phyloP scores from a whole-genome alignment of 495 filamentous ascomycete species.

The Letharia columbiana region DNA sequence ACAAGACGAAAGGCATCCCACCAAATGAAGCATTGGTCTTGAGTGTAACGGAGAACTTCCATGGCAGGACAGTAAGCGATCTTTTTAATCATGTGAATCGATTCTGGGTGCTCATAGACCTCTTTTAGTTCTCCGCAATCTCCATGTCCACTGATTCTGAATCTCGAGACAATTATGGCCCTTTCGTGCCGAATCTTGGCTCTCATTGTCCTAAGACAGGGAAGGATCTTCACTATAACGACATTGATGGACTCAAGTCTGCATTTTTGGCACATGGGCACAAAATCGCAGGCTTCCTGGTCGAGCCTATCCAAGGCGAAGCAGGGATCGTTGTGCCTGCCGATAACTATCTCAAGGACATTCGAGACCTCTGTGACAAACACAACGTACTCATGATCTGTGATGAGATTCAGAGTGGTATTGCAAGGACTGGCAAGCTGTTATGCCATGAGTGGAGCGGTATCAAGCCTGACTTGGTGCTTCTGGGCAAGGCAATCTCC shows the following conservation, averaged over 20 bases:
- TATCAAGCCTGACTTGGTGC: slow-evolving; percentile 89
- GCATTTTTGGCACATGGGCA: slow-evolving; percentile 71
- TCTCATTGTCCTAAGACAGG: slow-evolving; percentile 68
- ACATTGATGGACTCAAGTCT: slow-evolving; percentile 68
- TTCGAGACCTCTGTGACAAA: slow-evolving; percentile 80
- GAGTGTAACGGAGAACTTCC: slow-evolving; percentile 85
- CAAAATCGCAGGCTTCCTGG: slow-evolving; percentile 85
- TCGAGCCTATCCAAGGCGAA: slow-evolving; percentile 97
- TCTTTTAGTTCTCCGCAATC: slow-evolving; percentile 78
- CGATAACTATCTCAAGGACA: slow-evolving; percentile 74
- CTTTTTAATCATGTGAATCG: slow-evolving; percentile 11
- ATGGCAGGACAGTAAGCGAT: slow-evolving; percentile 69
- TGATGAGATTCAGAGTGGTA: slow-evolving; percentile 97
- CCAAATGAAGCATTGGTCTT: slow-evolving; percentile 78
- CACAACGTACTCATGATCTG: slow-evolving; percentile 92
- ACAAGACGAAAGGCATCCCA: slow-evolving; percentile 89
- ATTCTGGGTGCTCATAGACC: slow-evolving; percentile 17
- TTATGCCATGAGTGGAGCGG: slow-evolving; percentile 90
- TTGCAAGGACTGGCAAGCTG: slow-evolving; percentile 88
- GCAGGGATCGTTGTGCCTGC: slow-evolving; percentile 94
- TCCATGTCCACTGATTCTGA: slow-evolving; percentile 92
- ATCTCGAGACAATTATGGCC: slow-evolving; percentile 93
- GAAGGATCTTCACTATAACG: slow-evolving; percentile 74
- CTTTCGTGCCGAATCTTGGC: slow-evolving; percentile 83
- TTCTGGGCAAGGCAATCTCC: slow-evolving; percentile 94